Base-by-base conservation (phyloP, 2,329 filamentous ascomycete genomes). In the Fusarium pseudograminearum region DNA sequence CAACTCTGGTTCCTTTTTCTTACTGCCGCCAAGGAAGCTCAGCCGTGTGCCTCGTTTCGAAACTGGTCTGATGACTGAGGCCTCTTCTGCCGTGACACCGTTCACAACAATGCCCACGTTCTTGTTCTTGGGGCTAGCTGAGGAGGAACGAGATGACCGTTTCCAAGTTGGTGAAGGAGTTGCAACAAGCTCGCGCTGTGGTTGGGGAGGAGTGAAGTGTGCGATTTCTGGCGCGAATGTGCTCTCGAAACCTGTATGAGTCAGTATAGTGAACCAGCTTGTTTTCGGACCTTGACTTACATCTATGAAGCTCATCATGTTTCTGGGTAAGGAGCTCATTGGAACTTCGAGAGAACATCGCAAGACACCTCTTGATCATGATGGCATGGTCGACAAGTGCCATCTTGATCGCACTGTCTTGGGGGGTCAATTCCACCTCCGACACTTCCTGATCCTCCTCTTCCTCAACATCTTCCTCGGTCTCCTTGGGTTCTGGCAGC, bases 351-450 rank as follows among this genome's bases (percentile, higher is more conserved):
- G 86, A 85, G 78, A 93, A 93, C 72, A 90, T 85, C 6, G 84
- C 84, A 67, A 98, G 80, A 74, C 93, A 95, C 69, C 93, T 90
- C 81, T 95, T 94, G 73, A 98, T 89, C 78, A 93, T 90, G 63
- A 97, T 87, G 4, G 93, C 93, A 78, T 98, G 94, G 75, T 98
- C 96, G 42, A 97, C 87, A 31, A 98, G 85, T 1, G 93, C 92
- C 78, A 94, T 92, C 75, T 91, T 91, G 70, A 98, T 89, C 3
- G 94, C 93, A 50, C 88, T 93, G 70, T 97, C 91, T 73, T 94
- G 85, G 0, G 87, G 83, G 24, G 83, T 81, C 6, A 89, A 77
- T 65, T 88, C 82, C 24, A 84, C 78, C 46, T 86, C 82, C 4
- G 81, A 78, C 31, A 9, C 33, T 28, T 84, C 83, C 4, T 83